These are phyloP conservation scores for Aegilops bicornis DNA, from an alignment of 176 grass and related monocot species.

Conservation along the genomic window DNA sequence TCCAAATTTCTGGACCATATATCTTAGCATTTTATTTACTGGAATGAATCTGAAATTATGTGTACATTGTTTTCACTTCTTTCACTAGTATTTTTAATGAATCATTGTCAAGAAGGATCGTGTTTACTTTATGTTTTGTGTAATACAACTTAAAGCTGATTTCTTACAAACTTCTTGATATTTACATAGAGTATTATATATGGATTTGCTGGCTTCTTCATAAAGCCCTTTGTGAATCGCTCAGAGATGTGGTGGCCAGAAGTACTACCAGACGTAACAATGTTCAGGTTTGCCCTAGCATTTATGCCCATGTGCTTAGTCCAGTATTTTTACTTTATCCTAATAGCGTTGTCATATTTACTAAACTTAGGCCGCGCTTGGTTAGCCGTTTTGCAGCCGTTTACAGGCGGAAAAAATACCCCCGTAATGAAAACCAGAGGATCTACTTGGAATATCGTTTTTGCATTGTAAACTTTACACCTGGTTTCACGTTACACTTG, in stretches of 20 bases:
- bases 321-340: background rate
- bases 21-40: background rate
- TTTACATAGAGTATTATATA: background rate
- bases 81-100: background rate
- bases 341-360: background rate
- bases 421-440: too few relatives aligned
- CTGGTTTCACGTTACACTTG: too few relatives aligned
- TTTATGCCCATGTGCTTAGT: background rate
- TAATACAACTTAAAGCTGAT: background rate
- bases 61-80: background rate
- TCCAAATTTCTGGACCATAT: background rate
- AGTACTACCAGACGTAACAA: background rate
- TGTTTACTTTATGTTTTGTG: background rate
- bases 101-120: background rate
- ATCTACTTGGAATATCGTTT: too few relatives aligned
- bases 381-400: too few relatives aligned
- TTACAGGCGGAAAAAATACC: too few relatives aligned
- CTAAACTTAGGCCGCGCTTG: too few relatives aligned
- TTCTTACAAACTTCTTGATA: background rate
- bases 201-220: conserved; percentile 3
- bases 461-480: too few relatives aligned
- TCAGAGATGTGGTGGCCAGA: background rate
- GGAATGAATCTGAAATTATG: background rate
- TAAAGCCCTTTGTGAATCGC: background rate
- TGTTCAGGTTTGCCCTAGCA: background rate